Evolutionary conservation across 2,329 filamentous ascomycete genomes (phyloP), one percentile per base, ranked within the genome.

Genomic region (Chalara sp.): DNA sequence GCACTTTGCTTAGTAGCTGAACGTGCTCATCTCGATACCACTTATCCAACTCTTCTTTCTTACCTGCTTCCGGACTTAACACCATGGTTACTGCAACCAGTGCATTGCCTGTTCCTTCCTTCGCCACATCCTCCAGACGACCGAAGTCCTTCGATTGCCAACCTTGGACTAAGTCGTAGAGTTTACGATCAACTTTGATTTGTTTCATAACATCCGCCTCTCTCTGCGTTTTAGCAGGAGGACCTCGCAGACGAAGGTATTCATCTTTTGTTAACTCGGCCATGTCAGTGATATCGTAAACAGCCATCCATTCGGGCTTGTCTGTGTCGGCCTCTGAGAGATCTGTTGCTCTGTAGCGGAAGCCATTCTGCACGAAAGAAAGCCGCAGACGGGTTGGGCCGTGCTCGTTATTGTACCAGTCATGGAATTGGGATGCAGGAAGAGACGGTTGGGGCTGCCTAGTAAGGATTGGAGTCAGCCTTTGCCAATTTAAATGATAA

Each of bases 361-460:
- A 84, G 52, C 89, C 89, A 66, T 89, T 93, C 58, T 71, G 66
- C 64, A 91, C 83, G 61, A 86, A 83, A 4, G 87, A 81, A 11
- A 95, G 72, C 46, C 88, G 84, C 6, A 95, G 78, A 45, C 89
- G 85, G 12, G 83, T 80, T 13, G 89, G 89, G 49, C 89, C 89
- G 70, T 95, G 89, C 72, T 95, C 89, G 68, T 90, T 93, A 72
- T 95, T 91, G 74, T 95, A 95, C 87, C 88, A 92, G 66, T 95
- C 88, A 68, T 95, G 86, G 70, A 95, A 95, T 62, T 87, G 81
- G 55, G 80, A 74, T 45, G 77, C 69, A 50, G 61, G 48, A 21
- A 66, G 83, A 74, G 60, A 89, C 76, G 58, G 76, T 66, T 79
- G 76, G 61, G 89, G 88, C 69, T 91, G 83, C 85, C 21, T 21